Conservation (phyloP, 2,329 filamentous ascomycete species). For the Ascochyta koolunga region DNA sequence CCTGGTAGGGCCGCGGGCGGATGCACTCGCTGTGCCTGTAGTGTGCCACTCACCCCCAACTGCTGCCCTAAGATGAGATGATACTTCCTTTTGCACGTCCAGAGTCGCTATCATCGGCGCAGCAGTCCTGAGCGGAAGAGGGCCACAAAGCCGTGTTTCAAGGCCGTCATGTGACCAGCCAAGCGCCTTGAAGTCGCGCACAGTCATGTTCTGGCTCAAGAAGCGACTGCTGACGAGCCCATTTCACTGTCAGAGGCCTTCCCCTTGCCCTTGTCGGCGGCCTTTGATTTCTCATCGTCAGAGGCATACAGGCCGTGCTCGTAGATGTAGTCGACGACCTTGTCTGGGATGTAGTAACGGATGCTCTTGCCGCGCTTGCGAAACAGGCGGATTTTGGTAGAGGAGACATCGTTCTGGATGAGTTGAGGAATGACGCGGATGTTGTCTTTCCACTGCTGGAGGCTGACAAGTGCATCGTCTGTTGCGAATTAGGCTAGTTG, state of each 20-base stretch:
- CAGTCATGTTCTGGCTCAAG: conserved; percentile 15
- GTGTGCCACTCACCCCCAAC: conserved; percentile 3
- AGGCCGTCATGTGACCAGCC: conserved; percentile 5
- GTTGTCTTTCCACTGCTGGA: conserved; percentile 84
- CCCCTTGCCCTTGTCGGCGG: conserved; percentile 40
- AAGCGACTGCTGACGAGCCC: conserved; percentile 28
- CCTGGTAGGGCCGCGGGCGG: conserved; percentile 5
- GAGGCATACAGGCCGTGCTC: conserved; percentile 48
- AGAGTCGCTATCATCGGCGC: conserved; percentile 11
- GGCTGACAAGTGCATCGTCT: conserved; percentile 81
- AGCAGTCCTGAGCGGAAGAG: conserved; percentile 28
- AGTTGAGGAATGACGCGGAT: conserved; percentile 88
- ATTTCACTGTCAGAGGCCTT: conserved; percentile 28
- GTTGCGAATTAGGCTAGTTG: conserved; percentile 14
- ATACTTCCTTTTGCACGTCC: neutral
- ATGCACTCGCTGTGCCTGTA: conserved; percentile 16
- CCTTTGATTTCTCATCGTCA: conserved; percentile 45
- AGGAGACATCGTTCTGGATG: conserved; percentile 84
- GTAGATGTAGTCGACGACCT: conserved; percentile 49
- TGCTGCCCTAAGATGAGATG: conserved; percentile 11
- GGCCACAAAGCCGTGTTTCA: neutral
- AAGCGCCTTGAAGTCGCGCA: neutral
- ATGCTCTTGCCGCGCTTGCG: conserved; percentile 51
- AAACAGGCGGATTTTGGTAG: conserved; percentile 81
- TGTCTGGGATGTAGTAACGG: conserved; percentile 50